A percentile compares a stretch with the other conserved stretches of the same genome.
Conservation (phyloP, 2,329 filamentous ascomycete species). For the Ophiostoma sp. region DNA sequence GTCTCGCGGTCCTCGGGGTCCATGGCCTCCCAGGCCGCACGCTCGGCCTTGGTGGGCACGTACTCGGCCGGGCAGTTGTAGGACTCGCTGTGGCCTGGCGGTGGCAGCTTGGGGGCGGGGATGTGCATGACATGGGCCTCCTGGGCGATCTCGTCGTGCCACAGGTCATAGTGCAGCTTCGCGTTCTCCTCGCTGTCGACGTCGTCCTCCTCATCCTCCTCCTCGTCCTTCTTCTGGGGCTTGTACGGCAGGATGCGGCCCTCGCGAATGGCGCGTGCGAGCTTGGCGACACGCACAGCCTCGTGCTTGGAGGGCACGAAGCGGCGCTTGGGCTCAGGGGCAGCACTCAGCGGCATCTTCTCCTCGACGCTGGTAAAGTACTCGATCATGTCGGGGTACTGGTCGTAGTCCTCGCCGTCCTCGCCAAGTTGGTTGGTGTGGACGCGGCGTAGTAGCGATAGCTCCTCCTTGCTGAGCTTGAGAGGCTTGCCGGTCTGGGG, state of each 20-base stretch:
- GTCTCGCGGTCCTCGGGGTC: conserved; percentile 89
- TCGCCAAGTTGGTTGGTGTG: conserved; percentile 85
- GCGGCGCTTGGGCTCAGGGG: conserved; percentile 90
- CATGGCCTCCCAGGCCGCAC: conserved; percentile 72
- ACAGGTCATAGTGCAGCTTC: conserved; percentile 77
- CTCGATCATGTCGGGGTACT: conserved; percentile 86
- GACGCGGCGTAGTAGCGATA: conserved; percentile 81
- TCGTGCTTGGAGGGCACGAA: conserved; percentile 97
- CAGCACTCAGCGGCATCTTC: conserved; percentile 89
- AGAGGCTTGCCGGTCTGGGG: conserved; percentile 89
- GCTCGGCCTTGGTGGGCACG: conserved; percentile 79
- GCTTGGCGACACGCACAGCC: conserved; percentile 91
- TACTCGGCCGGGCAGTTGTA: conserved; percentile 97
- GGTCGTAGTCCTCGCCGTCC: conserved; percentile 82
- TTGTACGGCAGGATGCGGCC: conserved; percentile 90
- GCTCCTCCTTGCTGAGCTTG: conserved; percentile 77
- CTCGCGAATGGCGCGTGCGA: conserved; percentile 91
- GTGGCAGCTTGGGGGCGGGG: conserved; percentile 85
- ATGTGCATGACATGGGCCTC: conserved; percentile 90
- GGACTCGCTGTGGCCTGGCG: conserved; percentile 80
- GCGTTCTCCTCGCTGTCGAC: conserved; percentile 54
- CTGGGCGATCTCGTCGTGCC: conserved; percentile 83
- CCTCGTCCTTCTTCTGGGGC: conserved; percentile 53
- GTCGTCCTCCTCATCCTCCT: conserved; percentile 57
- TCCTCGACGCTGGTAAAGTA: conserved; percentile 90